Percentiles rank a stretch among this genome's conserved stretches.
Evolutionary conservation across 305 asterid species (phyloP).

Genomic region (Fraxinus latifolia): DNA sequence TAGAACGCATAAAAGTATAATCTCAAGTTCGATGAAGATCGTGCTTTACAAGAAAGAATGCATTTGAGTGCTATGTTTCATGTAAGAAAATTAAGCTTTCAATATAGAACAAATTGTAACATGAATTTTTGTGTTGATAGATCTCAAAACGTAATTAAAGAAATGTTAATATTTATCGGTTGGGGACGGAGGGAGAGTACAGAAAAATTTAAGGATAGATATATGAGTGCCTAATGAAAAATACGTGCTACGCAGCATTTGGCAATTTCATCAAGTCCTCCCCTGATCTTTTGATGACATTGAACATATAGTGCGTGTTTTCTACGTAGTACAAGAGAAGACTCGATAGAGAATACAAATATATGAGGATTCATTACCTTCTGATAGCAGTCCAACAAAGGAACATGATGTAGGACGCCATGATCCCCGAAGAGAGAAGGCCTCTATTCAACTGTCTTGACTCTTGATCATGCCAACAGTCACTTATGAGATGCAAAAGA

Average conservation of each 20-base stretch:
- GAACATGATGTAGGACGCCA: slow-evolving; percentile 90
- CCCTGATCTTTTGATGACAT: neutral
- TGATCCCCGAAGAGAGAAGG: slow-evolving; percentile 81
- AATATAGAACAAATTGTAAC: no score
- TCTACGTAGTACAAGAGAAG: neutral
- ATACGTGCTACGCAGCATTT: neutral
- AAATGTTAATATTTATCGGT: neutral
- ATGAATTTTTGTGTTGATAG: neutral
- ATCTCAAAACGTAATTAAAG: neutral
- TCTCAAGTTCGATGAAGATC: neutral
- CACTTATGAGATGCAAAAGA: neutral
- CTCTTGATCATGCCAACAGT: slow-evolving; percentile 26
- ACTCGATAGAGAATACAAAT: neutral
- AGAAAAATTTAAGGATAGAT: neutral
- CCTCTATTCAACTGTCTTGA: slow-evolving; percentile 82
- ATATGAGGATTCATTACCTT: slow-evolving; percentile 41
- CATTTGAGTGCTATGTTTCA: neutral
- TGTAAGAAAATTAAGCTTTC: neutral
- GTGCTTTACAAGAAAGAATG: neutral
- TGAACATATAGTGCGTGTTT: neutral
- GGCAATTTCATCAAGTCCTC: neutral
- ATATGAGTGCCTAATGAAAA: neutral
- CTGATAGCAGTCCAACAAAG: slow-evolving; percentile 92
- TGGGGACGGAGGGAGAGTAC: neutral
- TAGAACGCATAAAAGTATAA: no score